phyloP scores from a whole-genome alignment of 83 land plant species.

The Larix sibirica region DNA sequence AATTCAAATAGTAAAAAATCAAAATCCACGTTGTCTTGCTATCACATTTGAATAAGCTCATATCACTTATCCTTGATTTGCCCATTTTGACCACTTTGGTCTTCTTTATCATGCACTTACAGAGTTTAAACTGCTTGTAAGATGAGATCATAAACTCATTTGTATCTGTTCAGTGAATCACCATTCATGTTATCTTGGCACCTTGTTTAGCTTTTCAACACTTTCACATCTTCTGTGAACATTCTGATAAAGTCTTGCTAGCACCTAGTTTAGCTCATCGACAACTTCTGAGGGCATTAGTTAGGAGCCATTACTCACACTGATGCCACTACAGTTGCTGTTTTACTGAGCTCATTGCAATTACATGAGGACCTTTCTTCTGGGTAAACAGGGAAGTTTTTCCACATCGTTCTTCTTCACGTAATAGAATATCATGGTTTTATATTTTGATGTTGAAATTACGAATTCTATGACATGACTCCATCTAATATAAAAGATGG shows the following conservation, averaged over 20 bases:
- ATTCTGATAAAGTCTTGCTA: background rate
- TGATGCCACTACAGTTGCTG: background rate
- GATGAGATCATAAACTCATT: background rate
- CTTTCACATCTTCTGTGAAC: background rate
- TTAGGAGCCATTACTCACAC: background rate
- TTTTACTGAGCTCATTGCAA: background rate
- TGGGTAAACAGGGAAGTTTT: background rate
- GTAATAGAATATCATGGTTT: background rate
- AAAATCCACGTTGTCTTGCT: background rate
- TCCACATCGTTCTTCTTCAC: background rate
- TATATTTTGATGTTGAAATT: background rate
- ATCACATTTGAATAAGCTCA: background rate
- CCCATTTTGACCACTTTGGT: background rate
- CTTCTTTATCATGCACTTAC: background rate
- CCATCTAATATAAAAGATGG: too few species aligned
- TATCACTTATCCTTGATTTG: background rate
- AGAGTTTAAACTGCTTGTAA: background rate
- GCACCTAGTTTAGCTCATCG: background rate
- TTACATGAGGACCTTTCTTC: too few species aligned
- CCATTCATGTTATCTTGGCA: background rate
- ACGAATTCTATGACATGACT: too few species aligned
- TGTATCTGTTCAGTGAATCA: background rate
- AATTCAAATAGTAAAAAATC: too few species aligned
- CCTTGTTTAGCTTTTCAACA: background rate
- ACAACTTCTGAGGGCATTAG: background rate